Conservation (phyloP, 805 yeast genomes). For the Danielia reshetovae region DNA sequence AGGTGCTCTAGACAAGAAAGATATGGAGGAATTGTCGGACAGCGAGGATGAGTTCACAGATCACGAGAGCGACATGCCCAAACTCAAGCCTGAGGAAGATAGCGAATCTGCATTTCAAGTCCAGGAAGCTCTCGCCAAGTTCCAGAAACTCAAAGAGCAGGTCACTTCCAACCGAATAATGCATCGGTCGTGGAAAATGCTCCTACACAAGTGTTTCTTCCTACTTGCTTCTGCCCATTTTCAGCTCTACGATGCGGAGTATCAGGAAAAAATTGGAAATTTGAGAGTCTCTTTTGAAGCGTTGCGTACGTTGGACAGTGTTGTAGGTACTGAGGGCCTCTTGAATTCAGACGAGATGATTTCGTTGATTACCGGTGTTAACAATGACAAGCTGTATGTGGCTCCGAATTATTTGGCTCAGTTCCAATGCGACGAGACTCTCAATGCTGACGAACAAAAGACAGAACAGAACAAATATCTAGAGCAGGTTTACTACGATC, state of each 20-base stretch:
- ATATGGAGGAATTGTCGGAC: slow-evolving; percentile 2
- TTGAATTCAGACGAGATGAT: neutral
- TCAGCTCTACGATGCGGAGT: slow-evolving; percentile 44
- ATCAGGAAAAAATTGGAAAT: slow-evolving; percentile 19
- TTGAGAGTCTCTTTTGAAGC: slow-evolving; percentile 9
- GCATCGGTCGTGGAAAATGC: slow-evolving; percentile 50
- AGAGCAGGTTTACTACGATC: slow-evolving; percentile 52
- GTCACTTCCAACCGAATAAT: slow-evolving; percentile 24
- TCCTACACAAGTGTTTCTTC: slow-evolving; percentile 74
- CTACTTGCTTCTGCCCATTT: slow-evolving; percentile 71
- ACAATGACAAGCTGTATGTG: slow-evolving; percentile 1
- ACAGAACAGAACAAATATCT: slow-evolving; percentile 31
- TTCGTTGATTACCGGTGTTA: neutral
- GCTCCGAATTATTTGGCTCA: slow-evolving; percentile 6
- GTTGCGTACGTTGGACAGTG: neutral
- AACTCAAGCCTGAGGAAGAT: neutral
- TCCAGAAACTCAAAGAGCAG: slow-evolving; percentile 19
- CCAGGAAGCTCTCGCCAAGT: slow-evolving; percentile 4
- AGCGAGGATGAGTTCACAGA: neutral
- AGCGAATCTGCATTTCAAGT: neutral
- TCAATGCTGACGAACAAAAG: slow-evolving; percentile 5
- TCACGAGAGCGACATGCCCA: neutral
- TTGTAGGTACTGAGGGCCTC: neutral
- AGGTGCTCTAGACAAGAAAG: slow-evolving; percentile 21
- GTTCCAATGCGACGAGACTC: neutral